These are phyloP conservation scores for Prunus padus DNA, from an alignment of 306 rosid genomes.

Conservation along the genomic window DNA sequence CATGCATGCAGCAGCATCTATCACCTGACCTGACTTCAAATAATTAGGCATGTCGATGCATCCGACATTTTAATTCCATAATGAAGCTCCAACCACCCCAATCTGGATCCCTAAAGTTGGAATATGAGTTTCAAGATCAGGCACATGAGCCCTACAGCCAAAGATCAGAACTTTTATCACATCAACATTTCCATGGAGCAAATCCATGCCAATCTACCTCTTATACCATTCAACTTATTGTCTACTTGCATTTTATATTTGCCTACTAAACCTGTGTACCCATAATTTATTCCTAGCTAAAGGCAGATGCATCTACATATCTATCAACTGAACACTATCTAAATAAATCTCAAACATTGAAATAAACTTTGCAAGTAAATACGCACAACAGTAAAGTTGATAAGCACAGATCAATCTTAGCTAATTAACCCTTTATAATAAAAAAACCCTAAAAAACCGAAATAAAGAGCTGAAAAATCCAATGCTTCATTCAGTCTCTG, in stretches of 20 bases:
- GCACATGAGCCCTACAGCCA: background rate
- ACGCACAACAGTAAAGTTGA: background rate
- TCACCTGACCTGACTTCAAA: background rate
- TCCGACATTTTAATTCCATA: background rate
- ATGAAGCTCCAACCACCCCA: background rate
- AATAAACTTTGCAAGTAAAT: background rate
- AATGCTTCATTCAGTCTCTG: background rate
- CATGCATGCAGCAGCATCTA: background rate
- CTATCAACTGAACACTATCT: background rate
- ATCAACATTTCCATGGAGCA: background rate
- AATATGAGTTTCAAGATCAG: background rate
- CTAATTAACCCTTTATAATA: background rate
- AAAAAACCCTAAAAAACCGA: background rate
- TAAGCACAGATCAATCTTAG: conserved; percentile 4
- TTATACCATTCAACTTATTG: background rate
- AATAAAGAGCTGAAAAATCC: background rate
- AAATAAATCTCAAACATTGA: background rate
- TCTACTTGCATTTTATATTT: background rate
- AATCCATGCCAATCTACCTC: background rate
- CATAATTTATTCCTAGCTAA: background rate
- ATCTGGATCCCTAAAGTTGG: background rate
- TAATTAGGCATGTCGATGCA: background rate
- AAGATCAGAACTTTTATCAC: background rate
- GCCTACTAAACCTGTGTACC: background rate
- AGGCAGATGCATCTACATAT: background rate